Conservation (phyloP, 2,329 filamentous ascomycete species). For the Aureobasidium lini region DNA sequence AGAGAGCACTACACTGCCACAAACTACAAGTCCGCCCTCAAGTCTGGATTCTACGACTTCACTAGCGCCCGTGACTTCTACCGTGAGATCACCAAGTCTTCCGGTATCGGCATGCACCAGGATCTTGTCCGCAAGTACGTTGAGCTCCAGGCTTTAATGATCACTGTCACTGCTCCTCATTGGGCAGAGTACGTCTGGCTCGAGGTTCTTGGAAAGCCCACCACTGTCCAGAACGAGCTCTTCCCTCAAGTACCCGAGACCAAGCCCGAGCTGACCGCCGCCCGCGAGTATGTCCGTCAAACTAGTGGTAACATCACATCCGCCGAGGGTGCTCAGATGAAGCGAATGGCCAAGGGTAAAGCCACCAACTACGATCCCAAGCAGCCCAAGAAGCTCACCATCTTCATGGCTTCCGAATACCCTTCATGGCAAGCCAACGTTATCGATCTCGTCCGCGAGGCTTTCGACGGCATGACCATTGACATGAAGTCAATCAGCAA, state of each 20-base stretch:
- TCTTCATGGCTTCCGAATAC: slow-evolving; percentile 73
- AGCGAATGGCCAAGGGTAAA: slow-evolving; percentile 93
- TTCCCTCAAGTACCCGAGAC: slow-evolving; percentile 65
- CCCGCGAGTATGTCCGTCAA: slow-evolving; percentile 70
- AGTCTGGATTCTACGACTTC: slow-evolving; percentile 81
- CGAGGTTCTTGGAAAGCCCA: slow-evolving; percentile 71
- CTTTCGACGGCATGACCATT: slow-evolving; percentile 57
- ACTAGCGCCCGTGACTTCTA: slow-evolving; percentile 83
- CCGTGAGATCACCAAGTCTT: slow-evolving; percentile 70
- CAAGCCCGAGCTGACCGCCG: slow-evolving; percentile 63
- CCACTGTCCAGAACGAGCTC: slow-evolving; percentile 69
- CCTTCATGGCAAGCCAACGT: slow-evolving; percentile 90
- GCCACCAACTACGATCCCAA: slow-evolving; percentile 76
- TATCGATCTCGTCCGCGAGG: slow-evolving; percentile 67
- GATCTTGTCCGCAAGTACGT: slow-evolving; percentile 74
- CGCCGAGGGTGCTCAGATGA: slow-evolving; percentile 72
- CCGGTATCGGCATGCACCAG: slow-evolving; percentile 78
- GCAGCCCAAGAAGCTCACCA: slow-evolving; percentile 82
- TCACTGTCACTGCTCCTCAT: slow-evolving; percentile 82
- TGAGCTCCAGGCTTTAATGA: slow-evolving; percentile 74
- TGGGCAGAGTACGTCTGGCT: slow-evolving; percentile 93
- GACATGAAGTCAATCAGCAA: slow-evolving; percentile 77
- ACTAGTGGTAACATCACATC: slow-evolving; percentile 75
- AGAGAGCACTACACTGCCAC: slow-evolving; percentile 70
- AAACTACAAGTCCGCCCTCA: slow-evolving; percentile 79